Evolutionary conservation across 2,329 filamentous ascomycete species (phyloP).

Genomic region (Exserohilum rostratum): DNA sequence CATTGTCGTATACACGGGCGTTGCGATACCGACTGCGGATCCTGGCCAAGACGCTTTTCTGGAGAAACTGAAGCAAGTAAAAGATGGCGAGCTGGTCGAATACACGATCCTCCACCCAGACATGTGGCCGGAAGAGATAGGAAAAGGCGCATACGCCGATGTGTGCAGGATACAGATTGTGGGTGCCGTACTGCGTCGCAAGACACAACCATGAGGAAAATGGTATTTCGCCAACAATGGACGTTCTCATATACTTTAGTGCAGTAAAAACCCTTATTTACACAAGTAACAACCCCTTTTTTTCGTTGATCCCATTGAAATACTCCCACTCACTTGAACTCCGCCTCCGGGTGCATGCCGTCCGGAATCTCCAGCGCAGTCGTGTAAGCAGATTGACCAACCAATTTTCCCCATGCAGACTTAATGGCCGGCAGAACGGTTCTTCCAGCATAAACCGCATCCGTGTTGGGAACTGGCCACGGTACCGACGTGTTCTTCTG

Average conservation of each 20-base stretch:
- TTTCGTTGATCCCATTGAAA: background rate
- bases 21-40: conserved; percentile 24
- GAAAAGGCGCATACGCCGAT: conserved; percentile 27
- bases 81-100: conserved; percentile 19
- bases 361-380: conserved; percentile 42
- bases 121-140: conserved; percentile 36
- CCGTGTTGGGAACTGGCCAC: conserved; percentile 39
- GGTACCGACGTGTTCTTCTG: conserved; percentile 34
- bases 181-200: conserved; percentile 24
- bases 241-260: background rate
- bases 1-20: conserved; percentile 32
- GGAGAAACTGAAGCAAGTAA: conserved; percentile 20
- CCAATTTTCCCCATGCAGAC: conserved; percentile 31
- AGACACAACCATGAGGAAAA: background rate
- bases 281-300: background rate
- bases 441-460: conserved; percentile 34
- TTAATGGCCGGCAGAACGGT: conserved; percentile 33
- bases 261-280: background rate
- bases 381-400: conserved; percentile 35
- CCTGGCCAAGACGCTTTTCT: conserved; percentile 27
- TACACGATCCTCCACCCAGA: conserved; percentile 32
- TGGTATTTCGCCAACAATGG: background rate
- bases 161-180: conserved; percentile 34
- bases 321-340: conserved; percentile 27
- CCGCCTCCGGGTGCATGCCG: conserved; percentile 41